Percentiles rank a stretch among this genome's conserved stretches.
Evolutionary conservation across 495 filamentous ascomycete genomes (phyloP).

Genomic region (Penicillium mononematosum): DNA sequence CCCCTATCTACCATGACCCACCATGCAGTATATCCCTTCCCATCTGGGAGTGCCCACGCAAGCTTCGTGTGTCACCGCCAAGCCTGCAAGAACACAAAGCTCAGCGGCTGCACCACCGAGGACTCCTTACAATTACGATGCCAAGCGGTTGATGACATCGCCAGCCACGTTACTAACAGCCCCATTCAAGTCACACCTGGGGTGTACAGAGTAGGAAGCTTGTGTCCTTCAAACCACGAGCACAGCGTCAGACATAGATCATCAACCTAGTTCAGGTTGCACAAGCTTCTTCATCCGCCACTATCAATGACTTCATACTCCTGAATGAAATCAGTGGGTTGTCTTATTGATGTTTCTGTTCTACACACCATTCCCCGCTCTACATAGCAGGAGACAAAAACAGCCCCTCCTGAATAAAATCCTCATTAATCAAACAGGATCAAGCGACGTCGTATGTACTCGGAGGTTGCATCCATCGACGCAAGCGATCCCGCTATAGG

Average conservation of each 20-base stretch:
- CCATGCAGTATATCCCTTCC: constrained; percentile 3
- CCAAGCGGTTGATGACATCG: neutral
- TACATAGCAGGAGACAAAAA: neutral
- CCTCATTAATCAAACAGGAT: neutral
- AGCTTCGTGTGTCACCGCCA: constrained; percentile 9
- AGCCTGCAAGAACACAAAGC: neutral
- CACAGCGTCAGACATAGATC: neutral
- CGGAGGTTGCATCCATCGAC: neutral
- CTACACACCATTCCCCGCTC: neutral
- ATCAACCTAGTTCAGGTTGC: neutral
- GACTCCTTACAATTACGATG: neutral
- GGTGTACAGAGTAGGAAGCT: neutral
- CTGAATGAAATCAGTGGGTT: neutral
- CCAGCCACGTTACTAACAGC: neutral
- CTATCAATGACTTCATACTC: neutral
- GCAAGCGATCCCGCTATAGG: constrained; percentile 1
- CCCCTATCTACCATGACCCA: neutral
- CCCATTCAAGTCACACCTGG: neutral
- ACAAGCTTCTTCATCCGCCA: neutral
- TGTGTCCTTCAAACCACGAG: neutral
- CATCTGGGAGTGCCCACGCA: constrained; percentile 5
- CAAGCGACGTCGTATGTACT: neutral
- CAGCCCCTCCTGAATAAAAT: neutral
- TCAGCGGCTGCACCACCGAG: neutral
- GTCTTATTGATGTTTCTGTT: neutral